These are phyloP conservation scores for Aspergillus bridgeri DNA, from an alignment of 495 filamentous ascomycete genomes.

Conservation along the genomic window DNA sequence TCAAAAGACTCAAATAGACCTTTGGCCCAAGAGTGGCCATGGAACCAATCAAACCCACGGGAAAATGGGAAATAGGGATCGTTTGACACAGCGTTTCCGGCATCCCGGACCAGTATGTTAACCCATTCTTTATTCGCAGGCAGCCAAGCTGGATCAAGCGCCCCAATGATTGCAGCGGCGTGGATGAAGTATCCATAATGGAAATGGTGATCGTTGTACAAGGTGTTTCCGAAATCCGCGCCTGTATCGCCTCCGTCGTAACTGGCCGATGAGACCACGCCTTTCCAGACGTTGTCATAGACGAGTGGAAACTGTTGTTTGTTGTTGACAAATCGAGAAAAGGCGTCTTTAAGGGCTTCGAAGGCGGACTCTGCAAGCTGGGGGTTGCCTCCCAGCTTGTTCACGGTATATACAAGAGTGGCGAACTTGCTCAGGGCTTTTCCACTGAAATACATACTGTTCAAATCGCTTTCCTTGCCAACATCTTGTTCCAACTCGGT, in stretches of 20 bases:
- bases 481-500: constrained; percentile 74
- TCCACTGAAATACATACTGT: constrained; percentile 94
- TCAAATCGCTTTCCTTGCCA: constrained; percentile 62
- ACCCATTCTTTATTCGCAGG: constrained; percentile 70
- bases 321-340: constrained; percentile 74
- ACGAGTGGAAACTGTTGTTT: constrained; percentile 72
- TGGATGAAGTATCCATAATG: constrained; percentile 89
- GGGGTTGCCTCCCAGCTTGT: constrained; percentile 60
- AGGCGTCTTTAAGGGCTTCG: constrained; percentile 66
- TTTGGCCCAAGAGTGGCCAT: constrained; percentile 95
- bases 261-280: constrained; percentile 74
- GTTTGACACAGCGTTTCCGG: constrained; percentile 66
- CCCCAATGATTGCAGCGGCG: constrained; percentile 78
- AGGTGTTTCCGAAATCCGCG: constrained; percentile 76
- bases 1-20: constrained; percentile 89
- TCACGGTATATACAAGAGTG: constrained; percentile 61
- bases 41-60: constrained; percentile 89
- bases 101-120: constrained; percentile 72
- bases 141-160: constrained; percentile 77
- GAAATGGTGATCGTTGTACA: constrained; percentile 98
- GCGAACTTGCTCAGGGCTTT: constrained; percentile 93
- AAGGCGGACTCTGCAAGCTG: constrained; percentile 60
- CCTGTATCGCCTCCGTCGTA: constrained; percentile 72
- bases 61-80: constrained; percentile 83
- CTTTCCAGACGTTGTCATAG: constrained; percentile 82